Evolutionary conservation across 306 rosid genomes (phyloP).

Genomic region (Glycyrrhiza uralensis): DNA sequence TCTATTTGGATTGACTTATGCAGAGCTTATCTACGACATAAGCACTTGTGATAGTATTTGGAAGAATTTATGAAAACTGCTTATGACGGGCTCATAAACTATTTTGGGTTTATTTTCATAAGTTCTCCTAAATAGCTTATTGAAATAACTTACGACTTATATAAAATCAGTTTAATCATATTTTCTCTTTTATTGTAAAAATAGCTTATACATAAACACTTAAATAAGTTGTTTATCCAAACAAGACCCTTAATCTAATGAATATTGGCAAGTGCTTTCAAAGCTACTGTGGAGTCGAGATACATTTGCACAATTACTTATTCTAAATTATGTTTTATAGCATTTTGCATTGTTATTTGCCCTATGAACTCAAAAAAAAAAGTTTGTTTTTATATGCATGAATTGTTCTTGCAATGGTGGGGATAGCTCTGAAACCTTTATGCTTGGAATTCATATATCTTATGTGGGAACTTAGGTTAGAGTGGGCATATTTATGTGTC

Average conservation of each 20-base stretch:
- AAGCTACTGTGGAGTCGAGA: not conserved
- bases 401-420: not conserved
- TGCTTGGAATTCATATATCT: not conserved
- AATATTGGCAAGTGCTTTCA: not conserved
- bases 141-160: no score
- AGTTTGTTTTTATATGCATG: not conserved
- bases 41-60: not conserved
- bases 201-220: no score
- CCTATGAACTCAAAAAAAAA: not conserved
- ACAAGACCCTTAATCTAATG: not conserved
- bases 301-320: not conserved
- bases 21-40: no score
- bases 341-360: conserved; percentile 5
- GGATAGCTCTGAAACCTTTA: not conserved
- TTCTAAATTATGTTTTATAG: not conserved
- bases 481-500: not conserved
- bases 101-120: no score
- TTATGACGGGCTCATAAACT: no score
- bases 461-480: not conserved
- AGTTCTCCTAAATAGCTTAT: no score
- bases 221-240: no score
- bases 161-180: no score
- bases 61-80: no score
- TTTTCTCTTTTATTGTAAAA: no score
- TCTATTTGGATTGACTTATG: not conserved